These are phyloP conservation scores for Candida montana DNA, from an alignment of 805 yeast species.

Conservation along the genomic window DNA sequence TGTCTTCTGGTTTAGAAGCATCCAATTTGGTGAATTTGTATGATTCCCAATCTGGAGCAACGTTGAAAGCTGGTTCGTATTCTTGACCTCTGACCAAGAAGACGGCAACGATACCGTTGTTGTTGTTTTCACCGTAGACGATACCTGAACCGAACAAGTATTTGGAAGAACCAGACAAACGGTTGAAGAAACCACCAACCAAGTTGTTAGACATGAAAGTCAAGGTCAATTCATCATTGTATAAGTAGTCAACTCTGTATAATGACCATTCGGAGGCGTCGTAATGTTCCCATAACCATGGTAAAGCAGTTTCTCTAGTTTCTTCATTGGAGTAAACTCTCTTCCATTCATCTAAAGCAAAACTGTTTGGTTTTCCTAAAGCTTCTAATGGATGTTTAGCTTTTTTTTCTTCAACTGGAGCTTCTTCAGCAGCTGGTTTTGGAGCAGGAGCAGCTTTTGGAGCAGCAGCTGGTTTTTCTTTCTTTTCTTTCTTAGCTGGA, in stretches of 20 bases:
- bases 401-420: conserved; percentile 58
- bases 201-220: conserved; percentile 98
- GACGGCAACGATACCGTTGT: conserved; percentile 95
- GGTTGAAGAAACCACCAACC: conserved; percentile 96
- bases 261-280: conserved; percentile 91
- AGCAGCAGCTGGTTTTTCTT: conserved; percentile 23
- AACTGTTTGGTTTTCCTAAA: conserved; percentile 64
- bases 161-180: conserved; percentile 87
- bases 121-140: conserved; percentile 97
- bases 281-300: conserved; percentile 97
- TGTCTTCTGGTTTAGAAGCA: conserved; percentile 67
- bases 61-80: conserved; percentile 84
- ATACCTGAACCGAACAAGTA: conserved; percentile 90
- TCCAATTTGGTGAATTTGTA: conserved; percentile 81
- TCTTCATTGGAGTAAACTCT: conserved; percentile 95
- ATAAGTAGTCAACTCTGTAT: conserved; percentile 94
- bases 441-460: too few relatives aligned
- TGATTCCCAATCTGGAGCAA: conserved; percentile 99
- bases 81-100: conserved; percentile 96
- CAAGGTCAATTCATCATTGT: conserved; percentile 94
- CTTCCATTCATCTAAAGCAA: conserved; percentile 89
- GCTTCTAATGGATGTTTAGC: conserved; percentile 88
- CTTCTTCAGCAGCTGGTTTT: conserved; percentile 29
- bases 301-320: conserved; percentile 88
- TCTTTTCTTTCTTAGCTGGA: conserved; percentile 69